Percentiles rank a stretch among this genome's conserved stretches.
These are phyloP conservation scores for Trichoderma sp. DNA, from an alignment of 2,329 filamentous ascomycete species.

Conservation along the genomic window DNA sequence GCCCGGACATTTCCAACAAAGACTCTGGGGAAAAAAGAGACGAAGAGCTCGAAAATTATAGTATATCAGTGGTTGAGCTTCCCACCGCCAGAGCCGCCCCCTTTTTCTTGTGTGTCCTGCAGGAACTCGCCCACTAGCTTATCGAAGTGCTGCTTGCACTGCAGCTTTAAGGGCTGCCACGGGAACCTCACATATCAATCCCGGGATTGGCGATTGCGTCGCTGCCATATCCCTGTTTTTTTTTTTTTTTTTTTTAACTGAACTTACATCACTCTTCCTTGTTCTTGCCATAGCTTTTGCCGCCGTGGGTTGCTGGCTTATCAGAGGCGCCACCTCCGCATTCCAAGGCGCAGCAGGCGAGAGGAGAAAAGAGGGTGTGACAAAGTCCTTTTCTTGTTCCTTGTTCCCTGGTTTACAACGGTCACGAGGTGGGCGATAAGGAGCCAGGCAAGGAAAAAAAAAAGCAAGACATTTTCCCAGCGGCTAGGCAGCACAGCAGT, in stretches of 20 bases:
- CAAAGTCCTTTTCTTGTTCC: neutral
- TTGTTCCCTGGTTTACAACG: neutral
- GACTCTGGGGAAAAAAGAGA: neutral
- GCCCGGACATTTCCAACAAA: neutral
- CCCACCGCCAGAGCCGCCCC: neutral
- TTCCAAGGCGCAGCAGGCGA: constrained; percentile 12
- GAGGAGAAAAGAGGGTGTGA: constrained; percentile 8
- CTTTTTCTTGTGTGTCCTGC: neutral
- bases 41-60: neutral
- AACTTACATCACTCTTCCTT: neutral
- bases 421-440: constrained; percentile 16
- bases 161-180: neutral
- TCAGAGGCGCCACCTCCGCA: constrained; percentile 14
- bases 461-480: constrained; percentile 1
- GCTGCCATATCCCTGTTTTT: neutral
- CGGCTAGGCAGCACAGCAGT: neutral
- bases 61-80: neutral
- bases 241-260: neutral
- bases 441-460: neutral
- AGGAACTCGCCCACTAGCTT: constrained; percentile 7
- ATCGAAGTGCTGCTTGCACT: neutral
- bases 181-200: neutral
- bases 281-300: neutral
- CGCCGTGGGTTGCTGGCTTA: neutral
- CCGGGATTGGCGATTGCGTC: neutral